Evolutionary conservation across 176 grass and related monocot genomes (phyloP).

Genomic region (Raddia guianensis): DNA sequence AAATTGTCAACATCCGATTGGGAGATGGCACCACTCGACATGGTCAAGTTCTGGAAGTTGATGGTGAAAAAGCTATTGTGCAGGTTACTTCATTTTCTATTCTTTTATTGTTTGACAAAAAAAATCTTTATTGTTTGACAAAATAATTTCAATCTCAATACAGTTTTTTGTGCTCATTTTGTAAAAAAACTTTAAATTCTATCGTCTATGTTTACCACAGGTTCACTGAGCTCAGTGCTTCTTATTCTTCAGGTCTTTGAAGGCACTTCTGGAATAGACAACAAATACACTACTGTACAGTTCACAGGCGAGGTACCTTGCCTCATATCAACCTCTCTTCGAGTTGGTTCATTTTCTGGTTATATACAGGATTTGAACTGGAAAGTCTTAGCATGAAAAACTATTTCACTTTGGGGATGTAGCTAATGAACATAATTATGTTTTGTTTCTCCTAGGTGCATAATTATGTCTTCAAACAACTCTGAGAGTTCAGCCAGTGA

Average conservation of each 20-base stretch:
- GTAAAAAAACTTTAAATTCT: background rate
- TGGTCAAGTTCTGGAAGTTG: slow-evolving; percentile 99
- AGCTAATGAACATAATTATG: background rate
- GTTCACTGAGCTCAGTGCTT: background rate
- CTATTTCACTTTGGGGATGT: background rate
- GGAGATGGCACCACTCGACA: slow-evolving; percentile 95
- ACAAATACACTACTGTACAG: slow-evolving; percentile 97
- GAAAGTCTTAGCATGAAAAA: background rate
- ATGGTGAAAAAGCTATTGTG: slow-evolving; percentile 98
- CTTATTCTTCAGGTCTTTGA: slow-evolving; percentile 80
- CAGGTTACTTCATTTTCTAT: slow-evolving; percentile 65
- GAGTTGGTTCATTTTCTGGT: background rate
- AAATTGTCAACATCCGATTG: slow-evolving; percentile 97
- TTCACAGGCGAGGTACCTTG: slow-evolving; percentile 93
- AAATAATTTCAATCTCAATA: background rate
- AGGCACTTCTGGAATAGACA: slow-evolving; percentile 99
- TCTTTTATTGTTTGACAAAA: no score
- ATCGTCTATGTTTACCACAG: slow-evolving; percentile 13
- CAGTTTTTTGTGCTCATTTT: background rate
- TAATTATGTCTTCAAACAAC: no score
- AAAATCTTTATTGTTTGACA: background rate
- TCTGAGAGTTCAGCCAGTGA: no score
- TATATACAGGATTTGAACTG: background rate
- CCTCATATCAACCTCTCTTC: background rate
- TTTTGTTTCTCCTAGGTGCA: no score